Conservation (phyloP, 495 filamentous ascomycete genomes). For the Aspergillus olivimuriae region DNA sequence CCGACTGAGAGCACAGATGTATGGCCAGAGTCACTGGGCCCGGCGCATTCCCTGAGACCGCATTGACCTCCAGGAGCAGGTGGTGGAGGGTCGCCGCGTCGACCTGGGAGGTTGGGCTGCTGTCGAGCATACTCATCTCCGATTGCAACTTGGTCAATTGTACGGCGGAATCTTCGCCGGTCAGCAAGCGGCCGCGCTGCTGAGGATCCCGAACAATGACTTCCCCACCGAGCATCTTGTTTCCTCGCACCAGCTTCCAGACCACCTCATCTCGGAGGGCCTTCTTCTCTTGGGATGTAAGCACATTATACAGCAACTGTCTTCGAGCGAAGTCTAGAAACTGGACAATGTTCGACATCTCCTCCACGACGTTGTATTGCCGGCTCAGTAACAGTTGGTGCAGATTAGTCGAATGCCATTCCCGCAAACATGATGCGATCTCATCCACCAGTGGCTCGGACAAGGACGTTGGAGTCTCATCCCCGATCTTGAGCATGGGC, state of each 20-base stretch:
- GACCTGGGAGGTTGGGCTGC: conserved; percentile 55
- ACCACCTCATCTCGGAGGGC: conserved; percentile 75
- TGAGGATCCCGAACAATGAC: conserved; percentile 88
- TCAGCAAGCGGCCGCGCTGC: conserved; percentile 77
- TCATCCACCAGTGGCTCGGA: conserved; percentile 94
- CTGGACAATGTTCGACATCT: conserved; percentile 70
- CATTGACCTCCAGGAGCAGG: conserved; percentile 75
- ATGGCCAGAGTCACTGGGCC: conserved; percentile 70
- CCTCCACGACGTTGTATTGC: conserved; percentile 74
- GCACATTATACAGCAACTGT: conserved; percentile 86
- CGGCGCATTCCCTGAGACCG: conserved; percentile 64
- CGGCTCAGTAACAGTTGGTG: conserved; percentile 84
- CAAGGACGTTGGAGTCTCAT: conserved; percentile 84
- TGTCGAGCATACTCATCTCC: conserved; percentile 89
- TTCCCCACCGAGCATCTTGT: conserved; percentile 85
- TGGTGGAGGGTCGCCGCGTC: conserved; percentile 78
- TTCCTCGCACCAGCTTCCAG: conserved; percentile 90
- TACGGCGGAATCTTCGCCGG: conserved; percentile 86
- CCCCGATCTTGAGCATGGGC: conserved; percentile 94
- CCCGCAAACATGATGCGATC: conserved; percentile 88
- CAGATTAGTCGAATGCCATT: conserved; percentile 97
- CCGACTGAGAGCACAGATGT: conserved; percentile 67
- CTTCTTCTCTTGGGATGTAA: conserved; percentile 77
- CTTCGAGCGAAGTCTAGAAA: conserved; percentile 75
- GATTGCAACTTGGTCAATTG: conserved; percentile 89